These are phyloP conservation scores for Rubus idaeus DNA, from an alignment of 306 rosid genomes.

Conservation along the genomic window DNA sequence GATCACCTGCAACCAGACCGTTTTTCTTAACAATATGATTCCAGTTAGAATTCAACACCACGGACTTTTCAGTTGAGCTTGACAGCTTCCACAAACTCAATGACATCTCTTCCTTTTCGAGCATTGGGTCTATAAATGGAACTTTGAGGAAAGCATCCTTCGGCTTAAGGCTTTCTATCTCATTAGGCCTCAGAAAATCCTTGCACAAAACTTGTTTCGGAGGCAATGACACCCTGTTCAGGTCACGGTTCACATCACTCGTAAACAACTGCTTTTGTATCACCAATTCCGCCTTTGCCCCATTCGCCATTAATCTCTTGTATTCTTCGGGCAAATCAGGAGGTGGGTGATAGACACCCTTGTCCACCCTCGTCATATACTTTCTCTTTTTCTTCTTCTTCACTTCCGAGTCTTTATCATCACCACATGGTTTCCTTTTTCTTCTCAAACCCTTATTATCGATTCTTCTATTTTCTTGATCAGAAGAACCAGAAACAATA, in stretches of 20 bases:
- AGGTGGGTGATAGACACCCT: background rate
- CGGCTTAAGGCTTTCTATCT: background rate
- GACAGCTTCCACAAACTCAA: slow-evolving; percentile 2
- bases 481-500: background rate
- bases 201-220: background rate
- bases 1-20: background rate
- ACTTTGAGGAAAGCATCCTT: background rate
- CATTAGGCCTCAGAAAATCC: background rate
- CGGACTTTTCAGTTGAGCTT: background rate
- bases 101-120: background rate
- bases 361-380: background rate
- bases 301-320: background rate
- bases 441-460: background rate
- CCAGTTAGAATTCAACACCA: background rate
- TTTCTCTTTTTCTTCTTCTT: background rate
- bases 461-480: background rate
- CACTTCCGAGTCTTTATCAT: background rate
- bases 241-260: background rate
- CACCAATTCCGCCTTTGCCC: background rate
- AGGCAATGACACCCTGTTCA: background rate
- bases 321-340: slow-evolving; percentile 3
- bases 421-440: background rate
- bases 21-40: background rate
- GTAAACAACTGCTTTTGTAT: background rate
- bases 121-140: background rate